These are phyloP conservation scores for Psilocybe azurescens DNA, from an alignment of 768 basidiomycete genomes.

Conservation along the genomic window DNA sequence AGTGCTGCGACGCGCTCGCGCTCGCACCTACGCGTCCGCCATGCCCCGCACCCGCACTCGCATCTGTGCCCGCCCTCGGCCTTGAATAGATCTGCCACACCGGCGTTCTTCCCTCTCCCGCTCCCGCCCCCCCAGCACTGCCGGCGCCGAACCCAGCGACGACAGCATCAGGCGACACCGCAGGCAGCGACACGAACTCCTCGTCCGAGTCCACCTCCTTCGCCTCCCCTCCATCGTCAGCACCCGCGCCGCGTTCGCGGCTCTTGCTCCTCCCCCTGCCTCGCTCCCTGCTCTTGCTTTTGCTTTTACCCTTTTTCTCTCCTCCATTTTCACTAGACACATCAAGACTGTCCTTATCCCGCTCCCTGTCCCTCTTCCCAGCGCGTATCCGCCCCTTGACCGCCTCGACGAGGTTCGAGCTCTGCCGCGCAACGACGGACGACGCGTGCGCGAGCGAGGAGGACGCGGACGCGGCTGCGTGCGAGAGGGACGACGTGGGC, in stretches of 20 bases:
- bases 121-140: conserved; percentile 4
- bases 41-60: background rate
- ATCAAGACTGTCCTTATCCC: conserved; percentile 7
- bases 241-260: background rate
- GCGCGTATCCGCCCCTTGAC: conserved; percentile 1
- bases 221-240: background rate
- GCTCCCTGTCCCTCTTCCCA: background rate
- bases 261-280: background rate
- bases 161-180: background rate
- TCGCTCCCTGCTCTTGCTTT: background rate
- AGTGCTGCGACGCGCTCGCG: background rate
- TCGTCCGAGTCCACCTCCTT: conserved; percentile 22
- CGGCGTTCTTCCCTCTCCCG: background rate
- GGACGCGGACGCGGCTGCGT: background rate
- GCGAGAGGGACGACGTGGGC: background rate
- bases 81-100: conserved; percentile 20
- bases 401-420: conserved; percentile 12
- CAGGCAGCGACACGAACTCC: conserved; percentile 24
- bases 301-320: conserved; percentile 1
- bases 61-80: conserved; percentile 17
- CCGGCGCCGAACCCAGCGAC: background rate
- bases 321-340: too few relatives aligned
- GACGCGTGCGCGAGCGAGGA: background rate
- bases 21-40: background rate
- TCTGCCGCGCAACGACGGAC: conserved; percentile 3